These are phyloP conservation scores for Lichtheimia ramosa DNA, from an alignment of 371 early-diverging fungal genomes.

Conservation along the genomic window DNA sequence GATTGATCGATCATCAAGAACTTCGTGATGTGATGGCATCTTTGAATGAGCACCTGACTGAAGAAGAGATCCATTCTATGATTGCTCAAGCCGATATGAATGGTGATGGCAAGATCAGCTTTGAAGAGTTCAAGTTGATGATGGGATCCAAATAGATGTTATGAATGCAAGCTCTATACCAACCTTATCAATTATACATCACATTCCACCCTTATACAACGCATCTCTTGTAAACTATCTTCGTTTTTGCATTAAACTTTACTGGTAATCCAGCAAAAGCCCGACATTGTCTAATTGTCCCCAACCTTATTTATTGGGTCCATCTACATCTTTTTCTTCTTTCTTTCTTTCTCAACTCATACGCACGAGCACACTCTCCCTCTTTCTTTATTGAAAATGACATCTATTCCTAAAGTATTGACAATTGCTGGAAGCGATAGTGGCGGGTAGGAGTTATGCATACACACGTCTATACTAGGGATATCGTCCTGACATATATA, in stretches of 20 bases:
- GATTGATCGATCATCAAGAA: slow-evolving; percentile 69
- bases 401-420: slow-evolving; percentile 15
- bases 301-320: no score
- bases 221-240: neutral
- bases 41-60: slow-evolving; percentile 59
- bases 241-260: neutral
- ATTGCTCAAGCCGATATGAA: slow-evolving; percentile 55
- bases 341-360: no score
- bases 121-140: slow-evolving; percentile 53
- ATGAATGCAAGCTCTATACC: neutral
- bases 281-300: no score
- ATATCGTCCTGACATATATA: no score
- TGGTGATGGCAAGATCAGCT: slow-evolving; percentile 44
- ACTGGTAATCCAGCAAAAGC: neutral
- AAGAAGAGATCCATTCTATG: slow-evolving; percentile 69
- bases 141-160: slow-evolving; percentile 51
- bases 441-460: slow-evolving; percentile 12
- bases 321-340: no score
- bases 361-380: no score
- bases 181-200: neutral
- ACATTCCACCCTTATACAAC: neutral
- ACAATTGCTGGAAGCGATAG: slow-evolving; percentile 20
- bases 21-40: slow-evolving; percentile 50
- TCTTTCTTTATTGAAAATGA: neutral
- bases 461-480: neutral